Evolutionary conservation across 2,329 filamentous ascomycete genomes (phyloP), one percentile per base, ranked within the genome.

Genomic region (Trematosphaeria pertusa): DNA sequence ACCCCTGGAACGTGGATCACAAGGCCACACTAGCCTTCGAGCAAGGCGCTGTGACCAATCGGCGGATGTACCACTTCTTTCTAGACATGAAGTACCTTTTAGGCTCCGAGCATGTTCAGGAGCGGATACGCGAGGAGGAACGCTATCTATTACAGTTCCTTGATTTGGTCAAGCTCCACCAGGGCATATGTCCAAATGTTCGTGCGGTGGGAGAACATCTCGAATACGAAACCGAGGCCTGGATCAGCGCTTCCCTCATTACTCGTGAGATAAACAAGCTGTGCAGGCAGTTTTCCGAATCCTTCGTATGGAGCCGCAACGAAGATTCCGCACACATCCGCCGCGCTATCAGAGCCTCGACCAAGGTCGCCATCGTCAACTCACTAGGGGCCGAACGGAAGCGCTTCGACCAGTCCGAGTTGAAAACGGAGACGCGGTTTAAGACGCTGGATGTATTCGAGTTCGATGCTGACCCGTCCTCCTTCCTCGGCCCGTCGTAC

Each of bases 41-140:
- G 69, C 88, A 91, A 24, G 94, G 94, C 1, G 94, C 93, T 1
- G 91, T 97, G 12, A 96, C 92, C 0, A 99, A 99, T 69, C 82
- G 94, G 37, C 85, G 94, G 24, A 91, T 99, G 81, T 97, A 97
- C 65, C 94, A 97, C 71, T 99, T 99, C 77, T 99, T 97, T 74
- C 82, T 92, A 48, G 94, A 99, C 69, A 79, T 97, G 57, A 91
- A 91, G 61, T 96, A 94, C 72, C 83, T 99, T 0, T 89, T 97
- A 53, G 85, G 88, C 32, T 95, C 92, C 0, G 85, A 89, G 21
- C 89, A 95, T 67, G 91, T 97, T 2, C 91, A 96, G 67, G 85
- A 91, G 58, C 85, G 87, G 42, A 83, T 97, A 52, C 85, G 94
- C 30, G 86, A 81, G 3, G 91, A 97, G 69, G 85, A 88, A 42